Base-by-base conservation (phyloP, 441 rosid species). In the Capsella rubella region DNA sequence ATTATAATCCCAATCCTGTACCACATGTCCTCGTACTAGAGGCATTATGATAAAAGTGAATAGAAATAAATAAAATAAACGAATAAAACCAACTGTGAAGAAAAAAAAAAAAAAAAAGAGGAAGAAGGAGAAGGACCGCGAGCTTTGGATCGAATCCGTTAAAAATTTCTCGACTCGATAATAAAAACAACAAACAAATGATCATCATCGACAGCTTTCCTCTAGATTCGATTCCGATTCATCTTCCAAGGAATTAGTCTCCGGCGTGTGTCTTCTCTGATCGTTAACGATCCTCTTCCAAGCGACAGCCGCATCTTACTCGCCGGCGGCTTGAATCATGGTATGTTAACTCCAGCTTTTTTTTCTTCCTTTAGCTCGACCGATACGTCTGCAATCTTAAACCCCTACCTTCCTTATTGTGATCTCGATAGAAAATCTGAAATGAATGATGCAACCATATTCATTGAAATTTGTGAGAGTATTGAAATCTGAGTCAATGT, bases 191-290 rank as follows among this genome's bases (percentile, higher is more conserved):
- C 46, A 42, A 37, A 37, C 13, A 66, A 59, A 47, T 18, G 25
- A 71, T 53, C 73, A 78, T 66, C 53, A 13, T 59, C 31, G 63
- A 29, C 2, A 49, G 50, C 45, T 64, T 66, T 45, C 18, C 3
- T 58, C 59, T 46, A 34, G 70, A 66, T 60, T 59, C 69, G 64
- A 77, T 77, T 78, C 66, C 69, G 80, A 72, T 59, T 77, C 59
- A 28, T 40, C 14, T 29, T 21, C 47, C 14, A 6, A 12, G 3
- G 14, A 25, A 31, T 12, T 58, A 76, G 28, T 50, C 72, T 50
- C 60, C 54, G 37, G 32, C 37, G 2, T 49, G 51, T 69, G 35
- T 54, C 15, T 4, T 66, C 73, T 65, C 69, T 78, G 70, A 72
- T 67, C 71, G 40, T 9, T 27, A 54, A 39, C 59, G 62, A 64